Conservation (phyloP, 768 basidiomycete species). For the Gloeopeniophorella convolvens region DNA sequence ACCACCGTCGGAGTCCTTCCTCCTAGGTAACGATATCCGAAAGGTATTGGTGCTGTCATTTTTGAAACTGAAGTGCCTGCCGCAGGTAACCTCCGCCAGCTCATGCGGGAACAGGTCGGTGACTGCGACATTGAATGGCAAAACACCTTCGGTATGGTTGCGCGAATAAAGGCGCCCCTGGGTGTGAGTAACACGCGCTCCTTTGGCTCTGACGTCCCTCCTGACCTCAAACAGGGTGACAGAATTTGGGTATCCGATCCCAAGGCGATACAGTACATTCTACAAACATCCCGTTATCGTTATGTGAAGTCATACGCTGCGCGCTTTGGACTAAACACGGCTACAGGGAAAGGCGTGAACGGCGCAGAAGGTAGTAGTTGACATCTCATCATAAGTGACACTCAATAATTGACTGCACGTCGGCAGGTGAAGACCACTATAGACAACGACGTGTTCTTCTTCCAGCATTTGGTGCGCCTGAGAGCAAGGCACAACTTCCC, state of each 20-base stretch:
- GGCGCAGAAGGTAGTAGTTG: slow-evolving; percentile 10
- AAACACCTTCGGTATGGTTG: slow-evolving; percentile 3
- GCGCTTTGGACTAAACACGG: slow-evolving; percentile 13
- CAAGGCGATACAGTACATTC: slow-evolving; percentile 16
- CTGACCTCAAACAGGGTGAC: slow-evolving; percentile 2
- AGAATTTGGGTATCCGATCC: slow-evolving; percentile 13
- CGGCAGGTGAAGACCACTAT: slow-evolving; percentile 10
- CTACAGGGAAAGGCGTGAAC: slow-evolving; percentile 13
- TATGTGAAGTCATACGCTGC: slow-evolving; percentile 18
- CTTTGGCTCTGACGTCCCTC: neutral
- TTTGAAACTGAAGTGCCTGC: neutral
- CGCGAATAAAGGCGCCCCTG: slow-evolving; percentile 12
- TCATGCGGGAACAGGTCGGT: slow-evolving; percentile 14
- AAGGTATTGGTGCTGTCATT: neutral
- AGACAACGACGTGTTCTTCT: slow-evolving; percentile 10
- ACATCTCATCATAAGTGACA: neutral
- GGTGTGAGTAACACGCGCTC: neutral
- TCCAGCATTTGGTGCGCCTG: slow-evolving; percentile 9
- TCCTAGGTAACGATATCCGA: slow-evolving; percentile 5
- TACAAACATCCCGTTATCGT: slow-evolving; percentile 15
- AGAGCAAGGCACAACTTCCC: slow-evolving; percentile 6
- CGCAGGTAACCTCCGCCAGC: slow-evolving; percentile 11
- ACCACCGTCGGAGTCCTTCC: slow-evolving; percentile 12
- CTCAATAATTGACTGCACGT: neutral
- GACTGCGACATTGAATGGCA: slow-evolving; percentile 10